Base-by-base conservation (phyloP, 305 asterid species). In the Fraxinus dipetala region DNA sequence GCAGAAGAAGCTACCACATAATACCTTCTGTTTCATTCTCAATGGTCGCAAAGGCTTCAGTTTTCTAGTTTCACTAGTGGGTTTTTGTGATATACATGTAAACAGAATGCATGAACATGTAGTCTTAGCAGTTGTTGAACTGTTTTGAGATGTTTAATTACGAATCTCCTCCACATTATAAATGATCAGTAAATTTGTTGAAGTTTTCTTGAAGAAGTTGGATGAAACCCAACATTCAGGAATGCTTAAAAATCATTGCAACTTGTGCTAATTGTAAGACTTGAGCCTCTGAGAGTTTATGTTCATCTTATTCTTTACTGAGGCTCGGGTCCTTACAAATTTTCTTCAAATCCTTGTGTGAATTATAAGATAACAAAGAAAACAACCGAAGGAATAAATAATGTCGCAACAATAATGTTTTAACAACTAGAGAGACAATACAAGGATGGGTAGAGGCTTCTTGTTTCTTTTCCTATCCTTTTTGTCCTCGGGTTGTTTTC, bases 1-100 rank as follows among this genome's bases (percentile, higher is more conserved):
- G 84, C 89, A 14, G 97, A 90, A 86, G 96, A 92, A 85, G 90
- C 90, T 78, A 81, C 89, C 22, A 10, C 83, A 87, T 90, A 85
- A 88, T 87, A 83, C 72, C 59, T 45, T 48, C 36, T 80, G 40
- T 51, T 48, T 80, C 51, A 22, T 61, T 80, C 80, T 65, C 59
- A 69, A 65, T 65, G 81, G 32, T 31, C 80, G 72, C 35, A 20
- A 70, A 63, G 31, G 83, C 86, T 69, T 79, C 83, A 34, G 83
- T 65, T 74, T 76, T 38, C 51, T 45, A 22, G 78, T 75, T 61
- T 76, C 73, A 81, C 61, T 31, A 73, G 72, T 51, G 73, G 73
- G 82, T 31, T 51, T 32, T 30, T 80, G 32, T 38, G 63, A 16
- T 79, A 34, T 40, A 40, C 65, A 8, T 56, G 75, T 78, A 77